Evolutionary conservation across 495 filamentous ascomycete genomes (phyloP).

Genomic region (Podospora tetraspora): DNA sequence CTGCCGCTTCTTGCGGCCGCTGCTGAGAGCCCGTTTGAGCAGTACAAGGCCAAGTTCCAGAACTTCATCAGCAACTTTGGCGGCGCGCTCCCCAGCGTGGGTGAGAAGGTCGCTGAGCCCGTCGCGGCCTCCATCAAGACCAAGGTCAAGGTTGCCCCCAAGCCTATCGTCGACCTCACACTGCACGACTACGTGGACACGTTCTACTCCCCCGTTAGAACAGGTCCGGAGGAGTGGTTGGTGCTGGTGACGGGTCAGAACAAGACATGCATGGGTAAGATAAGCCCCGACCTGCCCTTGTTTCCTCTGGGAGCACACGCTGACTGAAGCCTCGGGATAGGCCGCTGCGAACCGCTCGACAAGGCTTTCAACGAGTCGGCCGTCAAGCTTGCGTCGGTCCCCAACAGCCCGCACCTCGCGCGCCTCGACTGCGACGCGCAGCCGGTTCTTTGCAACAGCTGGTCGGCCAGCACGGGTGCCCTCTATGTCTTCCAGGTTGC

Average conservation of each 20-base stretch:
- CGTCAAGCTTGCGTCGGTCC: constrained; percentile 57
- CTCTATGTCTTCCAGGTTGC: constrained; percentile 68
- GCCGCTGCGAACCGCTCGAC: constrained; percentile 44
- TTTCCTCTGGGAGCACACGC: neutral
- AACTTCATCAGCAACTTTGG: constrained; percentile 48
- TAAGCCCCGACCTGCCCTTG: constrained; percentile 15
- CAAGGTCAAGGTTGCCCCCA: constrained; percentile 37
- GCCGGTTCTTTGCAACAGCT: constrained; percentile 73
- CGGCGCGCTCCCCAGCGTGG: constrained; percentile 47
- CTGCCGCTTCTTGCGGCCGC: constrained; percentile 67
- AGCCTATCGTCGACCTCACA: constrained; percentile 56
- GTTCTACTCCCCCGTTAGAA: constrained; percentile 58
- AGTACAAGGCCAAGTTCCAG: constrained; percentile 65
- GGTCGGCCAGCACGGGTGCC: constrained; percentile 65
- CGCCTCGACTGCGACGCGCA: constrained; percentile 74
- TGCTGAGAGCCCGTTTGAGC: constrained; percentile 40
- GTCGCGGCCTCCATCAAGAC: constrained; percentile 37
- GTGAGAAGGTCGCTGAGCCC: constrained; percentile 53
- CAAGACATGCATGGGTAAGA: constrained; percentile 74
- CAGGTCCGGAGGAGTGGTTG: constrained; percentile 69
- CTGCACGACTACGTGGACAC: constrained; percentile 66
- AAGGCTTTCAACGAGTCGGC: constrained; percentile 57
- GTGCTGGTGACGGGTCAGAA: constrained; percentile 78
- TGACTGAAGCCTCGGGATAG: constrained; percentile 19
- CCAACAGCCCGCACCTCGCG: constrained; percentile 64